phyloP scores from a whole-genome alignment of 2,329 filamentous ascomycete species.

The Phoma herbarum region DNA sequence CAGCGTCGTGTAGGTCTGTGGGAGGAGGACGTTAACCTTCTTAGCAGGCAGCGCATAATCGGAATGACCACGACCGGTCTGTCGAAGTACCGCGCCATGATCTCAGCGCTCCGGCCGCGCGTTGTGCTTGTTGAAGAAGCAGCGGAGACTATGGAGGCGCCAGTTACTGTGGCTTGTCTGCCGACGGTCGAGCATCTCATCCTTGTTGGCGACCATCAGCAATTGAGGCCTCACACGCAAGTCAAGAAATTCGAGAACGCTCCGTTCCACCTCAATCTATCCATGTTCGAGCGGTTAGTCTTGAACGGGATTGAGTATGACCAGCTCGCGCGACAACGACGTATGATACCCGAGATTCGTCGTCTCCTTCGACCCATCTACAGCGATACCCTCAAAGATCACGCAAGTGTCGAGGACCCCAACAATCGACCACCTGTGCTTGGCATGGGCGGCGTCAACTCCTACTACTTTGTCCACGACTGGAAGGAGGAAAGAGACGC shows the following conservation, averaged over 20 bases:
- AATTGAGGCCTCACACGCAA: constrained; percentile 75
- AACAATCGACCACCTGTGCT: constrained; percentile 61
- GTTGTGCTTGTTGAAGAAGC: constrained; percentile 81
- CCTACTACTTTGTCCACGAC: constrained; percentile 70
- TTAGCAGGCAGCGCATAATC: constrained; percentile 60
- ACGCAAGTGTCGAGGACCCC: constrained; percentile 60
- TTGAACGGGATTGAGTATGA: constrained; percentile 69
- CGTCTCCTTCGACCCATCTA: constrained; percentile 70
- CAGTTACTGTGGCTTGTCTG: constrained; percentile 67
- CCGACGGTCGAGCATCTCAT: constrained; percentile 71
- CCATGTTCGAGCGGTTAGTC: constrained; percentile 83
- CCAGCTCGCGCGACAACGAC: constrained; percentile 72
- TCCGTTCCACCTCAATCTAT: constrained; percentile 75
- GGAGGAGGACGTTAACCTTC: constrained; percentile 63
- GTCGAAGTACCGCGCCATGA: constrained; percentile 77
- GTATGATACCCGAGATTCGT: constrained; percentile 76
- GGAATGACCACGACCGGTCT: constrained; percentile 82
- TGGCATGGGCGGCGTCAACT: constrained; percentile 69
- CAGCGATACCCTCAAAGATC: constrained; percentile 63
- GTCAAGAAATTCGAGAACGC: constrained; percentile 65
- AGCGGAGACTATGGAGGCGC: constrained; percentile 76
- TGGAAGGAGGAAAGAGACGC: constrained; percentile 72
- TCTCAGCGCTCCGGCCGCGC: constrained; percentile 71
- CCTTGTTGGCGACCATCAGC: constrained; percentile 81
- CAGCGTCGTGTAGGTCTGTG: constrained; percentile 66